Conservation (phyloP, 164 flowering plant genomes). For the Nymphaea colorata region DNA sequence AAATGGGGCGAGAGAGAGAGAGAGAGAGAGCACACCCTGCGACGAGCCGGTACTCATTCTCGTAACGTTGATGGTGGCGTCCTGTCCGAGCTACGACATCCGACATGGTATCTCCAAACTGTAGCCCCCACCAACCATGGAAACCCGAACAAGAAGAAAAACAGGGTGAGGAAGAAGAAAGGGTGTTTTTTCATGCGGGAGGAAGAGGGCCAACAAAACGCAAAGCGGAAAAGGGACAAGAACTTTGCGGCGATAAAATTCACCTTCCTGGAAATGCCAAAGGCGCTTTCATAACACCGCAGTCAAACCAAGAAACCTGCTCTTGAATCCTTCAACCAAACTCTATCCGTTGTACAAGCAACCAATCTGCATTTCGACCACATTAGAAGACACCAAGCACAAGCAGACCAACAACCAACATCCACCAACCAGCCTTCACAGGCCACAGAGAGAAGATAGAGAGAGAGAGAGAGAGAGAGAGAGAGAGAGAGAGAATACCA, state of each 20-base stretch:
- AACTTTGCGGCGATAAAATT: no score
- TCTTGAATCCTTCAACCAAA: neutral
- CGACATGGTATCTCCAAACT: conserved; percentile 13
- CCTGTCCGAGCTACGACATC: conserved; percentile 38
- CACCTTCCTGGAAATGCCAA: neutral
- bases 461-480: neutral
- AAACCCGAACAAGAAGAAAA: neutral
- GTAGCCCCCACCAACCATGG: neutral
- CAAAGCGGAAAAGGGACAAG: neutral
- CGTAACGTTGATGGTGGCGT: conserved; percentile 42
- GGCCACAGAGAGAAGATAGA: neutral
- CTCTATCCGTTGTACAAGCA: neutral
- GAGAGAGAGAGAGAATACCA: neutral
- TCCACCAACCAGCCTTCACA: neutral
- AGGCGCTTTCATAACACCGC: conserved; percentile 6
- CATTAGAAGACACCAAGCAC: neutral
- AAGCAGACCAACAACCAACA: neutral
- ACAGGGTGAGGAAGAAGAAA: neutral
- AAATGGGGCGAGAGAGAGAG: no score
- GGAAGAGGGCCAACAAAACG: neutral
- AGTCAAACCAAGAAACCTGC: neutral
- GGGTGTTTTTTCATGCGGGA: neutral
- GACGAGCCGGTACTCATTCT: conserved; percentile 38
- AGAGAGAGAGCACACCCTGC: conserved; percentile 30
- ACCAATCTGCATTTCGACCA: neutral